A percentile compares a stretch with the other conserved stretches of the same genome.
Conservation (phyloP, 106 monocot genomes). For the Apostasia ramifera region DNA sequence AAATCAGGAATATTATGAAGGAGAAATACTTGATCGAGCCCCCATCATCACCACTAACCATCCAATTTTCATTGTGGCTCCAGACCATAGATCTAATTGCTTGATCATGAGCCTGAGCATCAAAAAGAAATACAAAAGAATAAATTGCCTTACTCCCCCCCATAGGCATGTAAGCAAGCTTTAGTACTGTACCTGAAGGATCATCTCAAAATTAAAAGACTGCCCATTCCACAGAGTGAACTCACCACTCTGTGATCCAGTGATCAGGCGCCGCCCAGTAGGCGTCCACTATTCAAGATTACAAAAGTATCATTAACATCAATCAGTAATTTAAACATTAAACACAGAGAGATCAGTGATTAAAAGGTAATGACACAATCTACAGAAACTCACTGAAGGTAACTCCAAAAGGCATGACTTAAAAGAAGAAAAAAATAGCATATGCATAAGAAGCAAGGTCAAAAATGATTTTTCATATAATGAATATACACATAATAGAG, state of each 20-base stretch:
- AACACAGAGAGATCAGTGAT: background rate
- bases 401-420: background rate
- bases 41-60: conserved; percentile 99
- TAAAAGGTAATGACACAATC: background rate
- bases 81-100: conserved; percentile 96
- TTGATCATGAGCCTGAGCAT: conserved; percentile 84
- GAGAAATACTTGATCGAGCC: conserved; percentile 83
- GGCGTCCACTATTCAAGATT: conserved; percentile 73
- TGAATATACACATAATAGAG: no score
- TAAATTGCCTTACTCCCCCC: background rate
- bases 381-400: background rate
- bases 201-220: conserved; percentile 99
- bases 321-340: background rate
- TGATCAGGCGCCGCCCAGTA: conserved; percentile 91
- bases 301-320: conserved; percentile 1
- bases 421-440: background rate
- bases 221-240: conserved; percentile 99
- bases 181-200: conserved; percentile 71
- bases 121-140: background rate
- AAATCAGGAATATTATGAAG: background rate
- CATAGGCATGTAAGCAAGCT: background rate
- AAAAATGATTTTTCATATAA: no score
- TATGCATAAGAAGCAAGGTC: background rate
- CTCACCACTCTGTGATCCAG: conserved; percentile 98
- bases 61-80: conserved; percentile 99